phyloP scores from a whole-genome alignment of 441 rosid species.

The Pelargonium myrrhifolium region DNA sequence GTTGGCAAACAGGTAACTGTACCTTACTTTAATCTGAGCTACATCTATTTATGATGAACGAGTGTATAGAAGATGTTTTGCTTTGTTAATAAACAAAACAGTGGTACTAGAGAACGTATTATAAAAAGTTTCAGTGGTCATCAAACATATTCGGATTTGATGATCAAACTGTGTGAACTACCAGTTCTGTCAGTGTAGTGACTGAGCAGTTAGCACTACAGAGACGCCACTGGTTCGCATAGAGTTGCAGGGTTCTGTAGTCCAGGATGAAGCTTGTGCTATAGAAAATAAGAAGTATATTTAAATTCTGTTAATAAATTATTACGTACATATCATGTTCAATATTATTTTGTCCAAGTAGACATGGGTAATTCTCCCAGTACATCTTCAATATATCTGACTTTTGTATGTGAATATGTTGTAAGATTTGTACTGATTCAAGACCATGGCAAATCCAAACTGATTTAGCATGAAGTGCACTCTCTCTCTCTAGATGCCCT shows the following conservation, averaged over 20 bases:
- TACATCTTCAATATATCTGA: too few relatives aligned
- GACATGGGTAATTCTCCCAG: too few relatives aligned
- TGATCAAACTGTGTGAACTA: background rate
- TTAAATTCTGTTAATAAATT: background rate
- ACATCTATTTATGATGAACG: background rate
- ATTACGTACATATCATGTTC: background rate
- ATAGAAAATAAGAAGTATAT: background rate
- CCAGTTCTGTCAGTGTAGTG: background rate
- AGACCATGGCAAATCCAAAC: too few relatives aligned
- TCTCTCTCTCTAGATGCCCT: too few relatives aligned
- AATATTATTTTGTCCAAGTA: too few relatives aligned
- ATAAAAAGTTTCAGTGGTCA: background rate
- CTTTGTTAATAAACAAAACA: background rate
- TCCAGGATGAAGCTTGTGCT: background rate
- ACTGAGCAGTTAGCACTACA: background rate
- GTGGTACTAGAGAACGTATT: background rate
- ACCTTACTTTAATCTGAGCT: conserved; percentile 1
- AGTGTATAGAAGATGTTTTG: background rate
- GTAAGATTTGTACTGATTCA: too few relatives aligned
- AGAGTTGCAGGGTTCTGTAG: background rate
- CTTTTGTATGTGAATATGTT: too few relatives aligned
- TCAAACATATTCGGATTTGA: background rate
- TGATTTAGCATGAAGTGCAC: too few relatives aligned
- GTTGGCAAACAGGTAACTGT: conserved; percentile 43
- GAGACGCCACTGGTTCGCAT: too few relatives aligned